Conservation (phyloP, 2,329 filamentous ascomycete genomes). For the Penicillium sclerotiorum region DNA sequence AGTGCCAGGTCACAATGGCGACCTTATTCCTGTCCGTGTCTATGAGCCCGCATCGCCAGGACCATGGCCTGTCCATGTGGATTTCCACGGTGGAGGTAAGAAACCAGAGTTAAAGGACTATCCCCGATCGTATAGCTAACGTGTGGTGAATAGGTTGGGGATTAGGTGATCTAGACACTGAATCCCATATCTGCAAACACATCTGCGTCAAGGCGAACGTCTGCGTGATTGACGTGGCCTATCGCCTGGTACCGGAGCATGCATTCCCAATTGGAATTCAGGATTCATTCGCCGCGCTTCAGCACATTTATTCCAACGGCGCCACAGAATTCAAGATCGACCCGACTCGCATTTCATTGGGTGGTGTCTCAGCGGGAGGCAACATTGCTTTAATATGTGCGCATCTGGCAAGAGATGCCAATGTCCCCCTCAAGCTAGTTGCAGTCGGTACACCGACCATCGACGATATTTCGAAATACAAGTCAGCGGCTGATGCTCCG, state of each 20-base stretch:
- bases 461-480: constrained; percentile 44
- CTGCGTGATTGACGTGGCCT: constrained; percentile 55
- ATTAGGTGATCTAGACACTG: constrained; percentile 54
- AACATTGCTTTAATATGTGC: constrained; percentile 31
- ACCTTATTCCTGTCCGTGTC: constrained; percentile 44
- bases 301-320: constrained; percentile 42
- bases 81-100: constrained; percentile 52
- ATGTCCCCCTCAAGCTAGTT: constrained; percentile 43
- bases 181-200: constrained; percentile 54
- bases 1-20: constrained; percentile 37
- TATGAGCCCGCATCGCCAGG: constrained; percentile 48
- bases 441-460: constrained; percentile 46
- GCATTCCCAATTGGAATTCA: constrained; percentile 53
- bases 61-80: constrained; percentile 52
- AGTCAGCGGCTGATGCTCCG: constrained; percentile 41
- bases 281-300: constrained; percentile 53
- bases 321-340: constrained; percentile 44
- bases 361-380: constrained; percentile 48
- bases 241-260: constrained; percentile 55
- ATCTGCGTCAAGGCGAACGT: constrained; percentile 49
- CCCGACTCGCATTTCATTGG: constrained; percentile 45
- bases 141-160: constrained; percentile 41
- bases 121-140: not conserved
- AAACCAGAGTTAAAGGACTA: not conserved
- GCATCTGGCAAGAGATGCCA: constrained; percentile 46